Evolutionary conservation across 2,329 filamentous ascomycete genomes (phyloP).

Genomic region (Eutypa lata): DNA sequence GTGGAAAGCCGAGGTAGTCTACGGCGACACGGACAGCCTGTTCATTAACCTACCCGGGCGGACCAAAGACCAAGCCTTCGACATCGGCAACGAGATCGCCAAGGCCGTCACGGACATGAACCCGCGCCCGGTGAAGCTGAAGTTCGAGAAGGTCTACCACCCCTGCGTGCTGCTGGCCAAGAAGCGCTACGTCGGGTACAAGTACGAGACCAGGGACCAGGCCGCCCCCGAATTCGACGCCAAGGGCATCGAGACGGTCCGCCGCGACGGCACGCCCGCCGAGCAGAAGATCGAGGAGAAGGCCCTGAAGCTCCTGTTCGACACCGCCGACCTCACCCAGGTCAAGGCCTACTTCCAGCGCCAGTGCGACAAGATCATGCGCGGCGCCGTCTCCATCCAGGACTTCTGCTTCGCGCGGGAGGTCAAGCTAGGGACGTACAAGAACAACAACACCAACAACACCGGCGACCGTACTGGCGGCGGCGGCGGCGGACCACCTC

Average conservation of each 20-base stretch:
- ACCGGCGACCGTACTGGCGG: too few species aligned
- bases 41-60: conserved; percentile 88
- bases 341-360: conserved; percentile 87
- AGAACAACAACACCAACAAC: conserved; percentile 72
- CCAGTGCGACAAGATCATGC: conserved; percentile 91
- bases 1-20: conserved; percentile 96
- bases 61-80: conserved; percentile 83
- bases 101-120: conserved; percentile 84
- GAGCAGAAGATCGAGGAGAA: conserved; percentile 97
- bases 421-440: conserved; percentile 86
- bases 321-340: conserved; percentile 81
- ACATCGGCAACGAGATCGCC: conserved; percentile 89
- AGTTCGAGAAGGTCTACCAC: conserved; percentile 98
- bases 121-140: conserved; percentile 87
- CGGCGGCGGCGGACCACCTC: conserved; percentile 34
- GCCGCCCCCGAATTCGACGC: conserved; percentile 86
- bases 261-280: conserved; percentile 88
- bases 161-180: conserved; percentile 93
- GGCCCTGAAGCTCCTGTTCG: conserved; percentile 82
- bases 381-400: conserved; percentile 80
- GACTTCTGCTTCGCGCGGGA: conserved; percentile 96
- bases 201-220: conserved; percentile 80
- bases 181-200: conserved; percentile 97
- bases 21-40: conserved; percentile 94
- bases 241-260: conserved; percentile 96